Base-by-base conservation (phyloP, 306 rosid species). In the Castanea sativa region DNA sequence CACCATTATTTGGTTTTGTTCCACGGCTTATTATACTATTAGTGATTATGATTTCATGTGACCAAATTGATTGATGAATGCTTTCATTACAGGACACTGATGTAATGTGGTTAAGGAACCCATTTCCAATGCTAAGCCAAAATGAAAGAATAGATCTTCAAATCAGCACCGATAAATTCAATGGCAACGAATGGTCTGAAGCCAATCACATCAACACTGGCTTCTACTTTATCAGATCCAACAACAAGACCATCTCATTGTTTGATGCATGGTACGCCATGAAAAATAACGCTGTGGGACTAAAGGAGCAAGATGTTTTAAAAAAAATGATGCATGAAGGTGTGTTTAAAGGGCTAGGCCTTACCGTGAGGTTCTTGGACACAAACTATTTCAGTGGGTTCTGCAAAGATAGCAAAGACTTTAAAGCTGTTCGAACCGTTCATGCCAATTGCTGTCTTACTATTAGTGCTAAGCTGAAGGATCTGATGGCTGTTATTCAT, bases 31-130 rank as follows among this genome's bases (percentile, higher is more conserved):
- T 38, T 38, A 38, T 38, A 38, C 45, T 7, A 38, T 38, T 38
- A 38, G 11, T 38, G 45, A 38, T 38, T 7, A 38, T 7, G 45
- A 38, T 64, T 30, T 15, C 43, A 29, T 27, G 41, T 2, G 45
- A 38, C 45, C 30, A 18, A 15, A 64, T 64, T 59, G 13, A 59
- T 2, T 59, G 67, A 15, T 25, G n/a, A 63, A 1, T 63, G 29
- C 1, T 63, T 63, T 5, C 16, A 15, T 71, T 16, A 29, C 79
- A 82, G 88, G 86, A 82, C 61, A 73, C 76, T 6, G 88, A 85
- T 65, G 78, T 85, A 58, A 12, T 85, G 73, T 85, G 88, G 86
- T 73, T 85, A 65, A 49, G 88, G 55, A 79, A 82, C 68, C 86
- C 82, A 45, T 76, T 82, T 79, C 73, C 70, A 71, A 79, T 56